Base-by-base conservation (phyloP, 306 rosid genomes). In the Castanea sativa region DNA sequence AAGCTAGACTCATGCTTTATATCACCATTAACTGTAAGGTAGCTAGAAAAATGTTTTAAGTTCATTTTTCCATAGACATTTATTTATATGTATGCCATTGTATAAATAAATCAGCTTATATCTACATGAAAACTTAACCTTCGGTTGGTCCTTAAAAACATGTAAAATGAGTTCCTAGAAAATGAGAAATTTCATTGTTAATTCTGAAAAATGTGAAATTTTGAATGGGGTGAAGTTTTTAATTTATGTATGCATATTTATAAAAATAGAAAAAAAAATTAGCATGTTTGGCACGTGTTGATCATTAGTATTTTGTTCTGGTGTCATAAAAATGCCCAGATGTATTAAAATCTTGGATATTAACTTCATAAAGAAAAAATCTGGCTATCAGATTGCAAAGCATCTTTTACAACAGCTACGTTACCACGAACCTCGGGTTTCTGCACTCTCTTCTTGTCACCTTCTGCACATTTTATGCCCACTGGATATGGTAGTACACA, bases 311-410 rank as follows among this genome's bases (percentile, higher is more conserved):
- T n/a, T 63, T 43, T 53, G 61, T 29, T 41, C 49, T 23, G 3
- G 16, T 23, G 32, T 20, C 71, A 59, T 76, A 30, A 69, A 58
- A 73, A 57, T 75, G 51, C 73, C 41, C 21, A 67, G 70, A 55
- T 11, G 32, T 25, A 7, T 45, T 32, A 11, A 49, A 61, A 67
- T 81, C 71, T 69, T 71, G n/a, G n/a, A 33, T 32, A 12, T 33
- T 69, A 15, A 41, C 65, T 23, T 9, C 33, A 30, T 25, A 38
- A 71, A 29, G 12, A 76, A 60, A 38, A 57, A 73, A 33, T 80
- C 76, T 57, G 70, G 75, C n/a, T 57, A 5, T 64, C 32, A 15
- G 75, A 77, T 77, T 82, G 5, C 73, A 73, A 35, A 5, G 23
- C 32, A 56, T 49, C 73, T 30, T 16, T 13, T 35, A 6, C 23